Evolutionary conservation across 2,329 filamentous ascomycete species (phyloP).

Genomic region (Hymenoscyphus scutula): DNA sequence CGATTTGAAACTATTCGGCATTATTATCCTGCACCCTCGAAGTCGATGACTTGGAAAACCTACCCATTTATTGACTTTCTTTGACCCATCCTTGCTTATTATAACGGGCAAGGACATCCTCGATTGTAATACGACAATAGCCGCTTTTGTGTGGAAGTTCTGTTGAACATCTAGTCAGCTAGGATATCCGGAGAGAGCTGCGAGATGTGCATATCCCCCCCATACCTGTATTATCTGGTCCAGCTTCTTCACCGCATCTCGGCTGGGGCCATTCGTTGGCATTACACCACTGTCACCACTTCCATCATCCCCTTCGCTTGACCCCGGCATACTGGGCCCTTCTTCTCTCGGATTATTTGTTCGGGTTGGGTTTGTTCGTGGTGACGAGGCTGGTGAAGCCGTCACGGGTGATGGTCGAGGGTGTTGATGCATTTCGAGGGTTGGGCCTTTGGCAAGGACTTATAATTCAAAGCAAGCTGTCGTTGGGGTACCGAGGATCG

Average conservation of each 20-base stretch:
- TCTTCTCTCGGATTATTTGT: conserved; percentile 74
- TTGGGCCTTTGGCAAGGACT: conserved; percentile 17
- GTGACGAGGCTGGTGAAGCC: conserved; percentile 69
- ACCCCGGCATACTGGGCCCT: conserved; percentile 48
- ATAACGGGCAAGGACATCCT: conserved; percentile 63
- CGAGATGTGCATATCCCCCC: not conserved
- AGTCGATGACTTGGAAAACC: conserved; percentile 35
- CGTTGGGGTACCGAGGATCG: conserved; percentile 20
- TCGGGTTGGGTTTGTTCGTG: conserved; percentile 69
- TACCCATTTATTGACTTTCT: conserved; percentile 86
- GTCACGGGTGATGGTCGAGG: conserved; percentile 71
- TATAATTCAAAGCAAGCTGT: conserved; percentile 25
- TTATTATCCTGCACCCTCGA: conserved; percentile 4
- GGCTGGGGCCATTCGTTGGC: conserved; percentile 50
- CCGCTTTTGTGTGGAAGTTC: conserved; percentile 91
- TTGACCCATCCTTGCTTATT: conserved; percentile 53
- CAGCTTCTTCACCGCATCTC: conserved; percentile 73
- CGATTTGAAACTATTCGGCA: conserved; percentile 77
- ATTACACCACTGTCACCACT: conserved; percentile 44
- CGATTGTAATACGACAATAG: conserved; percentile 78
- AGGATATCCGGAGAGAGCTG: not conserved
- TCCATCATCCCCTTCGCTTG: conserved; percentile 47
- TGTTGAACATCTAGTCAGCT: conserved; percentile 39
- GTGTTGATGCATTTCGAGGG: conserved; percentile 79
- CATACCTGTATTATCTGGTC: conserved; percentile 89